These are phyloP conservation scores for Pyricularia sp. DNA, from an alignment of 2,329 filamentous ascomycete species.

Conservation along the genomic window DNA sequence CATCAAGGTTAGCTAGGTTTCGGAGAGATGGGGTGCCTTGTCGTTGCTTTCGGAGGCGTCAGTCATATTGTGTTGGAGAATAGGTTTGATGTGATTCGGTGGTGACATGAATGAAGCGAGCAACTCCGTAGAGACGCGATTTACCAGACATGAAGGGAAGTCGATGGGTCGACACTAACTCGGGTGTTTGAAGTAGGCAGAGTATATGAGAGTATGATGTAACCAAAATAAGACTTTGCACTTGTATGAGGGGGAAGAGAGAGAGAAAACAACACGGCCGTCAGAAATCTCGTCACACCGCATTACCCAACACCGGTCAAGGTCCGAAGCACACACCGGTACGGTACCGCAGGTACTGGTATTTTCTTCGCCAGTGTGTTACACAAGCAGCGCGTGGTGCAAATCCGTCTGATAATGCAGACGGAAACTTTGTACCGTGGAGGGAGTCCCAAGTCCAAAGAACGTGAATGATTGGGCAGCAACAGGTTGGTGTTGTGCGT, in stretches of 20 bases:
- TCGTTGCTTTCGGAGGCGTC: not conserved
- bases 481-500: not conserved
- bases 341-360: not conserved
- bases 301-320: not conserved
- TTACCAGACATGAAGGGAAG: not conserved
- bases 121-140: not conserved
- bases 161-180: not conserved
- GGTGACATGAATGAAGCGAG: not conserved
- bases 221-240: too few species aligned
- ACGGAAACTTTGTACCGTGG: not conserved
- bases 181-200: not conserved
- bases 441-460: not conserved
- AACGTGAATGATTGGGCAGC: not conserved
- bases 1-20: not conserved
- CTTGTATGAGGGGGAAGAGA: not conserved
- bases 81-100: too few species aligned
- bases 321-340: not conserved
- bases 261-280: too few species aligned
- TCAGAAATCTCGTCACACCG: not conserved
- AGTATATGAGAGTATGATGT: too few species aligned
- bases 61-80: not conserved
- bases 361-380: not conserved
- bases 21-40: not conserved
- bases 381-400: not conserved
- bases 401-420: not conserved